Evolutionary conservation across 805 yeast genomes (phyloP).

Genomic region (Ascoidea tarda): DNA sequence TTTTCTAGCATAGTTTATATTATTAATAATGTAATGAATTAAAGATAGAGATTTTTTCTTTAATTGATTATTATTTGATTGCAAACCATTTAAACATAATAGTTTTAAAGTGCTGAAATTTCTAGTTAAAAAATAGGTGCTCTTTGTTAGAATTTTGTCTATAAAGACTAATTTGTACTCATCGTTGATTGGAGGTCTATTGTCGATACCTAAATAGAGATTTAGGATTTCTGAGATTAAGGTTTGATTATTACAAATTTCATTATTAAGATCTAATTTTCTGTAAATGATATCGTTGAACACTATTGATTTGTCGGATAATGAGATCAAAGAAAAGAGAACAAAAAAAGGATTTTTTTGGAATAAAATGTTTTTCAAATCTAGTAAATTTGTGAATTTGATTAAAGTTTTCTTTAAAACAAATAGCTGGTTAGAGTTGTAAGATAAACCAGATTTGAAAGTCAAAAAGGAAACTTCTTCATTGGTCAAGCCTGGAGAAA

Average conservation of each 20-base stretch:
- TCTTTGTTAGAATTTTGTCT: conserved; percentile 6
- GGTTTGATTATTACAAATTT: conserved; percentile 19
- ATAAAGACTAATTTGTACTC: conserved; percentile 44
- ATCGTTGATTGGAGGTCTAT: conserved; percentile 36
- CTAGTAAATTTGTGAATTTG: conserved; percentile 22
- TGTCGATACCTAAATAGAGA: conserved; percentile 37
- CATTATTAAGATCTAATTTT: conserved; percentile 19
- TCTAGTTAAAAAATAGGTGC: not conserved
- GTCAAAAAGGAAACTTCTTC: conserved; percentile 50
- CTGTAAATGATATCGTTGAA: conserved; percentile 35
- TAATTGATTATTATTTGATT: conserved; percentile 35
- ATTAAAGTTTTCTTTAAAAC: conserved; percentile 26
- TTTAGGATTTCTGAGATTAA: conserved; percentile 30
- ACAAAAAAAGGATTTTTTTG: conserved; percentile 18
- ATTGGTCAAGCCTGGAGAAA: conserved; percentile 51
- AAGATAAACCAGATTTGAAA: conserved; percentile 50
- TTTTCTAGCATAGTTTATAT: not conserved
- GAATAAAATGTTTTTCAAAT: conserved; percentile 12
- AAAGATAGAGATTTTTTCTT: conserved; percentile 47
- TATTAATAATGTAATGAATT: conserved; percentile 42
- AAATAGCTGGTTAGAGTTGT: conserved; percentile 32
- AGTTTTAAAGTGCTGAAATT: conserved; percentile 6
- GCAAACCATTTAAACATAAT: conserved; percentile 46
- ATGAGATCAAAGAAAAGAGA: conserved; percentile 45
- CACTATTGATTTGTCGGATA: conserved; percentile 46